Evolutionary conservation across 805 yeast species (phyloP).

Genomic region (Pichia sporocuriosa): DNA sequence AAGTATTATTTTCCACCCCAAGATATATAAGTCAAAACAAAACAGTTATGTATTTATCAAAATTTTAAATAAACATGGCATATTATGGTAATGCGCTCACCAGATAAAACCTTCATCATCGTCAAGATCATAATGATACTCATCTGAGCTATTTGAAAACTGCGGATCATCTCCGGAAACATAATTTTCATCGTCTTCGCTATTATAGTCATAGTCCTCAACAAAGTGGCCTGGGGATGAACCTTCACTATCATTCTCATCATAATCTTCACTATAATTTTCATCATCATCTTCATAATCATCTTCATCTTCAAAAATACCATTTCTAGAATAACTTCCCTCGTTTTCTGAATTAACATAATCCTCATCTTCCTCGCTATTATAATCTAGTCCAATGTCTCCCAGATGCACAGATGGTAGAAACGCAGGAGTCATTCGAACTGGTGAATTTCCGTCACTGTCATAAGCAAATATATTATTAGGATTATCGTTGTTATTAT

Average conservation of each 20-base stretch:
- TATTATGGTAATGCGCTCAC: too few relatives aligned
- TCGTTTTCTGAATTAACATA: neutral
- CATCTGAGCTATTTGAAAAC: neutral
- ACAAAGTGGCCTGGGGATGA: neutral
- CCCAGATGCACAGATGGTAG: too few relatives aligned
- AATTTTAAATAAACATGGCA: too few relatives aligned
- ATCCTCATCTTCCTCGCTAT: too few relatives aligned
- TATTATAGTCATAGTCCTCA: neutral
- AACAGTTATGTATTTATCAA: too few relatives aligned
- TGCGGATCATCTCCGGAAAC: neutral
- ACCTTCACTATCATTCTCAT: neutral
- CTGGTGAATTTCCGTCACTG: too few relatives aligned
- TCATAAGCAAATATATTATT: too few relatives aligned
- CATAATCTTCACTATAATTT: neutral
- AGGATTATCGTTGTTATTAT: neutral
- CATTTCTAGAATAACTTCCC: neutral
- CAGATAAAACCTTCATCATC: neutral
- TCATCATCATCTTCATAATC: constrained; percentile 3
- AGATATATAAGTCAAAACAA: too few relatives aligned
- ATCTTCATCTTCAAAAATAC: constrained; percentile 9
- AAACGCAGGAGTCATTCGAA: too few relatives aligned
- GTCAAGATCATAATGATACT: neutral
- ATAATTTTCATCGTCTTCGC: neutral
- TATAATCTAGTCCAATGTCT: too few relatives aligned
- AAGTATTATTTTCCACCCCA: too few relatives aligned